Base-by-base conservation (phyloP, 2,329 filamentous ascomycete species). In the Xylaria sp. region DNA sequence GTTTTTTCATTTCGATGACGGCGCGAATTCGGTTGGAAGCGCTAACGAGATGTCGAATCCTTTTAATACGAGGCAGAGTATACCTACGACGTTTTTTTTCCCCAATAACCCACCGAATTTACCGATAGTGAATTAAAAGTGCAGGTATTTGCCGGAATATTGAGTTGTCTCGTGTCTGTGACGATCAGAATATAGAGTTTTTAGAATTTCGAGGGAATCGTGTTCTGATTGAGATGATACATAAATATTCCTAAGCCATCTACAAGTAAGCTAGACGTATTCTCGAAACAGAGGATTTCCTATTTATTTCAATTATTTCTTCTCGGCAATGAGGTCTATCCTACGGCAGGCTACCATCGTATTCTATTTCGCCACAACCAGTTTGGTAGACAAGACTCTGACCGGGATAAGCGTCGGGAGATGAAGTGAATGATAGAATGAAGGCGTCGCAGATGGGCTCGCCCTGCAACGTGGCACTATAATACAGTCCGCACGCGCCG, bases 401-500 rank as follows among this genome's bases (percentile, higher is more conserved):
- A 1, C 71, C 65, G 0, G 72, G 72, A 30, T 61, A 69, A 3
- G 69, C 66, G 9, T 69, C 28, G 0, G 69, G 25, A 13, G 58
- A 39, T 13, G 67, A 70, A 43, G 68, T 66, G 50, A 74, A 73
- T n/a, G 69, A 68, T 50, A 72, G 72, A 1, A 66, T 58, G 15
- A 70, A 71, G 23, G 70, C 70, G 23, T 68, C 63, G 34, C 74
- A 75, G 1, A 65, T 59, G 5, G 70, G 39, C 10, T 68, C 61
- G 1, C 62, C 72, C 30, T 66, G 43, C 18, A 41, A 32, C 2
- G 52, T 66, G 7, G 60, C 64, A 20, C 64, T 60, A n/a, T 71
- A 74, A 18, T 67, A 64, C 15, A 76, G 57, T 4, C 68, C 72
- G 25, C 74, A 75, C 18, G 48, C 65, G 0, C 69, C 69, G 0